Evolutionary conservation across 2,329 filamentous ascomycete genomes (phyloP), one percentile per base, ranked within the genome.

Genomic region (Paracoccidioides brasiliensis): DNA sequence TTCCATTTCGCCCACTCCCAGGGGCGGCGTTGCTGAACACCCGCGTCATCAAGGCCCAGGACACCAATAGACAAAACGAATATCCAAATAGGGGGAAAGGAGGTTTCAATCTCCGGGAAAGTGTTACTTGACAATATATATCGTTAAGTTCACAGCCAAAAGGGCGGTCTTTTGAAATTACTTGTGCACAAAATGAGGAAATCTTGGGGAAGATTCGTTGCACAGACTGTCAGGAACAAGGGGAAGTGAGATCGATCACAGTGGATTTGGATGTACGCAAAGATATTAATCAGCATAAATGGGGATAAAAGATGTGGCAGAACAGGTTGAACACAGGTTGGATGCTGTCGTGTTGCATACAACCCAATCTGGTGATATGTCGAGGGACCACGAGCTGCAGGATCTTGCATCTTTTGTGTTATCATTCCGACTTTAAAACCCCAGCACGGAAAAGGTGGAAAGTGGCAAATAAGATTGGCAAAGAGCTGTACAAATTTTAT

Each of bases 401-500:
- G 15, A n/a, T 22, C 15, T n/a, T 9, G 43, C 15, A 32, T 5
- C 10, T 42, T 42, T 14, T 30, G 22, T 22, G 43, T 46, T 22
- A 32, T 22, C 22, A 2, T 28, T 30, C 15, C 9, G 7, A 46
- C 30, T 30, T 46, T 15, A 9, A 30, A 5, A 28, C 12, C 8
- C 8, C 30, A 30, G 15, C 32, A 32, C 9, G 9, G 9, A 46
- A 32, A 28, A 10, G 30, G 55, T 32, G 41, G 10, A 35, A 35
- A 3, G 48, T 46, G 5, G 45, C 53, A 48, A 35, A 64, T 61
- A 56, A 22, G 22, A 43, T 43, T 38, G 58, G 60, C n/a, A 60
- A 60, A 48, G 22, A 57, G 61, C 53, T 60, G 59, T 12, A 50
- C 59, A 6, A 37, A n/a, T 10, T 15, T 22, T 2, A 3, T 33